phyloP scores from a whole-genome alignment of 345 rosid genomes.

The Turnera subulata region DNA sequence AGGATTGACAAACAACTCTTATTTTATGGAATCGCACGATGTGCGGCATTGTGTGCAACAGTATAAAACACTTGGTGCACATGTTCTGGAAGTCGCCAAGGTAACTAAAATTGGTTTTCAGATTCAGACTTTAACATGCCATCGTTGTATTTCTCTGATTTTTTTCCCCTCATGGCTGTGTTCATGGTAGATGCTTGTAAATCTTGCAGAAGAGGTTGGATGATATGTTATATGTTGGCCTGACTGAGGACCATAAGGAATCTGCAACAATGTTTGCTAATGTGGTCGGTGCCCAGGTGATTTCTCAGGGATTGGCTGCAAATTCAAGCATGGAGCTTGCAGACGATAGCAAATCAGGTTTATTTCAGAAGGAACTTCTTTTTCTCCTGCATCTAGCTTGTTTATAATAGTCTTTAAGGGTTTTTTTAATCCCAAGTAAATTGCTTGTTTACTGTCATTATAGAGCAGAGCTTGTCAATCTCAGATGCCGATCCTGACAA shows the following conservation, averaged over 20 bases:
- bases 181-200: constrained; percentile 42
- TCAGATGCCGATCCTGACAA: constrained; percentile 46
- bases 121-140: neutral
- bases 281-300: constrained; percentile 89
- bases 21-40: constrained; percentile 62
- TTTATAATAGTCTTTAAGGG: neutral
- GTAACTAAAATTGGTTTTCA: constrained; percentile 35
- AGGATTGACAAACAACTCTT: constrained; percentile 93
- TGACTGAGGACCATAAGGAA: constrained; percentile 87
- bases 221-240: constrained; percentile 88
- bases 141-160: constrained; percentile 23
- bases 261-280: constrained; percentile 92
- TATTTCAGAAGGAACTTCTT: neutral
- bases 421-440: neutral
- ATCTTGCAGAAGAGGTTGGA: constrained; percentile 94
- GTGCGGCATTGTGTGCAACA: constrained; percentile 83
- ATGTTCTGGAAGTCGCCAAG: constrained; percentile 87
- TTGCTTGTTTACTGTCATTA: constrained; percentile 24
- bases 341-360: constrained; percentile 36
- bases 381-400: neutral
- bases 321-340: constrained; percentile 23
- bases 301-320: constrained; percentile 53
- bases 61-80: constrained; percentile 60
- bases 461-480: constrained; percentile 44
- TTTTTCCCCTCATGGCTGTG: constrained; percentile 26